Conservation (phyloP, 371 early-diverging fungal species). For the Mucor velutinosus region DNA sequence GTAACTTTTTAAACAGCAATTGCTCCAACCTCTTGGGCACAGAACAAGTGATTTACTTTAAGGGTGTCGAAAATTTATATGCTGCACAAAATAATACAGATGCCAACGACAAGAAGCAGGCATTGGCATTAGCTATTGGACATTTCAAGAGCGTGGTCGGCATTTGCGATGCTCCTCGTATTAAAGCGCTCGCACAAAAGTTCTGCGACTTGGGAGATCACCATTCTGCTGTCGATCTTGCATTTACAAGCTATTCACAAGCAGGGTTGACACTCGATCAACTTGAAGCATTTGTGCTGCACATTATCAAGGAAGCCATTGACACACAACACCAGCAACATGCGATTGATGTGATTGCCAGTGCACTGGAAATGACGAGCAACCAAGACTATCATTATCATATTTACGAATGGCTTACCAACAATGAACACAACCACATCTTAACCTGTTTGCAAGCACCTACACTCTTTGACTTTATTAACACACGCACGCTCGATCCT, state of each 20-base stretch:
- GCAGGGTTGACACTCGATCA: background rate
- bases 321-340: background rate
- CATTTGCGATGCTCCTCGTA: background rate
- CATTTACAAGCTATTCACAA: background rate
- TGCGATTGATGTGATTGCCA: background rate
- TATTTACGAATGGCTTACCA: constrained; percentile 15
- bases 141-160: background rate
- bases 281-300: background rate
- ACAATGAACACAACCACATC: constrained; percentile 1
- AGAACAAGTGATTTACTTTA: constrained; percentile 7
- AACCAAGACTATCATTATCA: constrained; percentile 9
- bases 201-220: background rate
- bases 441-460: constrained; percentile 1
- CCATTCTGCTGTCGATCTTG: constrained; percentile 4
- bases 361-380: constrained; percentile 1
- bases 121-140: constrained; percentile 1
- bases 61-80: constrained; percentile 18
- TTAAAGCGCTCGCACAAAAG: background rate
- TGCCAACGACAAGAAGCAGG: background rate
- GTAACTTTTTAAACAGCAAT: constrained; percentile 8
- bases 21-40: constrained; percentile 6
- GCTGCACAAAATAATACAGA: background rate
- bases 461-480: constrained; percentile 3
- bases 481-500: background rate
- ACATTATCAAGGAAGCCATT: background rate